Evolutionary conservation across 768 basidiomycete genomes (phyloP).

Genomic region (Strobilomyces confusus): DNA sequence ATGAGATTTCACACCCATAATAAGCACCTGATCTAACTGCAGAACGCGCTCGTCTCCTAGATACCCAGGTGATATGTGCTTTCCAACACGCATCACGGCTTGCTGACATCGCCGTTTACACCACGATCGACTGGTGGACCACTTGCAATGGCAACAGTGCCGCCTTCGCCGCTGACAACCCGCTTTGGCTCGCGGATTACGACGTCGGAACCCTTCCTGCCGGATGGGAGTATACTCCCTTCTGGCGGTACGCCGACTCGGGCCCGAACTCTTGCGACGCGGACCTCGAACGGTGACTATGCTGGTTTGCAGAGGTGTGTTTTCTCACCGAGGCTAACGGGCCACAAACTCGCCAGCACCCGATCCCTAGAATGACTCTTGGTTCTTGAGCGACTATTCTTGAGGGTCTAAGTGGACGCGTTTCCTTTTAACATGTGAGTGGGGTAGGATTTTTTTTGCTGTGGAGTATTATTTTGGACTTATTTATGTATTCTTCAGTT

Average conservation of each 20-base stretch:
- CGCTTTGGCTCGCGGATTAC: conserved; percentile 59
- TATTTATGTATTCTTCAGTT: too few relatives aligned
- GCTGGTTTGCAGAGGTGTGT: conserved; percentile 39
- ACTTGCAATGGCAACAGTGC: conserved; percentile 59
- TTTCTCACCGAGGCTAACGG: not conserved
- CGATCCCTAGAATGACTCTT: conserved; percentile 14
- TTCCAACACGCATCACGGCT: too few relatives aligned
- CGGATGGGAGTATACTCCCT: conserved; percentile 52
- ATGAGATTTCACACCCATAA: not conserved
- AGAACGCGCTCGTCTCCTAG: conserved; percentile 19
- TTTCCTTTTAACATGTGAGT: too few relatives aligned
- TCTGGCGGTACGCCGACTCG: conserved; percentile 60
- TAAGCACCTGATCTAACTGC: not conserved
- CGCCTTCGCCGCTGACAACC: conserved; percentile 46
- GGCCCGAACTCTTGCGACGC: conserved; percentile 56
- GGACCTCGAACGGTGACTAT: conserved; percentile 48
- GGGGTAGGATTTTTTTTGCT: too few relatives aligned
- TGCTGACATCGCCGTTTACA: conserved; percentile 41
- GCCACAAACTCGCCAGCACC: not conserved
- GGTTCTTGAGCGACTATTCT: too few relatives aligned
- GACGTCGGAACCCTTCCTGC: conserved; percentile 55
- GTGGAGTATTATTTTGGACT: too few relatives aligned
- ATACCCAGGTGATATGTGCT: conserved; percentile 39
- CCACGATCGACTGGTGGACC: conserved; percentile 65
- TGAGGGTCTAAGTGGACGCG: too few relatives aligned